Conservation (phyloP, 176 grass and related monocot species). For the Triticum monococcum region DNA sequence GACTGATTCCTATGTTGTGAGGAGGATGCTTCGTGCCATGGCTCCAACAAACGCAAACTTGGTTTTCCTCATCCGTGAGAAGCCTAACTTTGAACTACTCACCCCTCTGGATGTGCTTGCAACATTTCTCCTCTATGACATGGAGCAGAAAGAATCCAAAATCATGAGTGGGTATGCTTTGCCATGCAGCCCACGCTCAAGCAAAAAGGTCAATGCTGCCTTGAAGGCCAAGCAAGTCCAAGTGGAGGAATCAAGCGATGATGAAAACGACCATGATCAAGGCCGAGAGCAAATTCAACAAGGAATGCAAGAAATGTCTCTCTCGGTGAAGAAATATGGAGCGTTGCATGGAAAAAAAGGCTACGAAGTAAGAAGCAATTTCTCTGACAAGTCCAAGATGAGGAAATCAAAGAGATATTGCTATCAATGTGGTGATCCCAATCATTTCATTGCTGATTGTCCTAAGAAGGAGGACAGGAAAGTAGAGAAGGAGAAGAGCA, state of each 20-base stretch:
- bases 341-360: neutral
- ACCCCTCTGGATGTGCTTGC: neutral
- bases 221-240: neutral
- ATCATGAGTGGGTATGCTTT: neutral
- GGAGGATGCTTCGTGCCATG: neutral
- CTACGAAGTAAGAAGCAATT: neutral
- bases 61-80: neutral
- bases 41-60: neutral
- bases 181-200: neutral
- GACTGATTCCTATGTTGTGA: neutral
- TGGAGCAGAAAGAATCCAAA: neutral
- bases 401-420: neutral
- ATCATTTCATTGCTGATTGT: neutral
- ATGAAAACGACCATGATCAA: neutral
- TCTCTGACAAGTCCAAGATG: neutral
- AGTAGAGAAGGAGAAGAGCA: too few relatives aligned
- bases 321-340: neutral
- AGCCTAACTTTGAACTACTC: slow-evolving; percentile 2
- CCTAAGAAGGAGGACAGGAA: neutral
- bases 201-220: neutral
- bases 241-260: neutral
- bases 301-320: neutral
- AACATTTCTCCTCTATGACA: neutral
- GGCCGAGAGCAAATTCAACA: neutral
- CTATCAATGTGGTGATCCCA: neutral